Conservation (phyloP, 805 yeast species). For the Lachancea nothofagi region DNA sequence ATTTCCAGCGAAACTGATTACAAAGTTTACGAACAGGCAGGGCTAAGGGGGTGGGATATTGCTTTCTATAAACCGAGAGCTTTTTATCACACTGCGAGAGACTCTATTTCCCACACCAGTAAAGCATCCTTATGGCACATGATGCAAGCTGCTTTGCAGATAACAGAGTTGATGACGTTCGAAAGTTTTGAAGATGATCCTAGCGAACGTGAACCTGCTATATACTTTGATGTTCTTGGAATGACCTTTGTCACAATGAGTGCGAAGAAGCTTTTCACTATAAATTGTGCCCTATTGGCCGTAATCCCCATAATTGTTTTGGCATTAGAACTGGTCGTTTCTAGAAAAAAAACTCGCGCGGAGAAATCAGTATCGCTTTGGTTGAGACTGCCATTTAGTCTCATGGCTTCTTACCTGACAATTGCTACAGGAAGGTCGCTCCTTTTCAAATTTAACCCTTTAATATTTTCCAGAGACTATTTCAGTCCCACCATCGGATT, state of each 20-base stretch:
- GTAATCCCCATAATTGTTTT: constrained; percentile 50
- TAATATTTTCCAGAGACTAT: constrained; percentile 47
- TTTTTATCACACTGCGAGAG: constrained; percentile 73
- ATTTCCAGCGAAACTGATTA: constrained; percentile 84
- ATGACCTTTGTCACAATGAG: constrained; percentile 50
- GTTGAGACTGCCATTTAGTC: constrained; percentile 57
- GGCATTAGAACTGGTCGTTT: constrained; percentile 44
- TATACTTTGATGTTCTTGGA: constrained; percentile 63
- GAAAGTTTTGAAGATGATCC: constrained; percentile 28
- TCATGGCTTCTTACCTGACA: constrained; percentile 40
- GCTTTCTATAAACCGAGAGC: constrained; percentile 86
- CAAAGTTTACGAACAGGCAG: constrained; percentile 58
- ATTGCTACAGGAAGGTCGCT: constrained; percentile 36
- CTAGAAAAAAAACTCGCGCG: constrained; percentile 44
- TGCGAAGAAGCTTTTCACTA: constrained; percentile 41
- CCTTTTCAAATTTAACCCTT: constrained; percentile 41
- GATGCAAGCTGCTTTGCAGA: constrained; percentile 65
- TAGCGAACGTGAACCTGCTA: constrained; percentile 39
- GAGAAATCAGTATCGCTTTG: constrained; percentile 36
- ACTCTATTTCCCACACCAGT: constrained; percentile 58
- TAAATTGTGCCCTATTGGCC: constrained; percentile 49
- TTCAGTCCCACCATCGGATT: constrained; percentile 45
- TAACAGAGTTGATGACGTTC: constrained; percentile 43
- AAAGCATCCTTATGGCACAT: constrained; percentile 78
- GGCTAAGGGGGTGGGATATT: constrained; percentile 80